phyloP scores from a whole-genome alignment of 345 rosid species.

The Capsella bursapastoris region DNA sequence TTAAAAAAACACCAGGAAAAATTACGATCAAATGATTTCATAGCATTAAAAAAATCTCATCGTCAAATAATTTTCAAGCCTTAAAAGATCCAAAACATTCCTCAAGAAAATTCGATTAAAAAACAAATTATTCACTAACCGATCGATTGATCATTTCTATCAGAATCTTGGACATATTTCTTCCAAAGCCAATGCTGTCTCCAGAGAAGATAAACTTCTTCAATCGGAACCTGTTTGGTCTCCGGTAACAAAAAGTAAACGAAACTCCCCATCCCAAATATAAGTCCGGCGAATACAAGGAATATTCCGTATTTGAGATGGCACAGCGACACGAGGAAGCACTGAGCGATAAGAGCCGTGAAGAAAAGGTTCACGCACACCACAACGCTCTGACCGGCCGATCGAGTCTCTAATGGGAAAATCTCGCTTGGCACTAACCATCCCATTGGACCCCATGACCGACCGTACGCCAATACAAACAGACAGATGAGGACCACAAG shows the following conservation, averaged over 20 bases:
- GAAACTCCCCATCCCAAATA: constrained; percentile 71
- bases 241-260: constrained; percentile 83
- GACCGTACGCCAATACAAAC: constrained; percentile 80
- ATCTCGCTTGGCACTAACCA: constrained; percentile 95
- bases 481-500: constrained; percentile 68
- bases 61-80: background rate
- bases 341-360: constrained; percentile 85
- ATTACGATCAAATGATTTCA: background rate
- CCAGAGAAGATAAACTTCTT: constrained; percentile 79
- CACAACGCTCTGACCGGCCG: constrained; percentile 91
- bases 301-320: constrained; percentile 77
- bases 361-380: constrained; percentile 80
- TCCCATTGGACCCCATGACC: constrained; percentile 98
- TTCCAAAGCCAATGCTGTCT: constrained; percentile 84
- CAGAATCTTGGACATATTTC: constrained; percentile 48
- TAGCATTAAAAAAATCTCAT: background rate
- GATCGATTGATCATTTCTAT: background rate
- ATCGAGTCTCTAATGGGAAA: constrained; percentile 85
- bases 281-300: constrained; percentile 69
- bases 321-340: constrained; percentile 73
- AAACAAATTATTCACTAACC: background rate
- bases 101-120: no score
- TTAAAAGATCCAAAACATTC: constrained; percentile 1
- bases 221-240: constrained; percentile 89
- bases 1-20: background rate